A percentile compares a stretch with the other conserved stretches of the same genome.
These are phyloP conservation scores for Millerozyma miso DNA, from an alignment of 805 yeast species.

Conservation along the genomic window DNA sequence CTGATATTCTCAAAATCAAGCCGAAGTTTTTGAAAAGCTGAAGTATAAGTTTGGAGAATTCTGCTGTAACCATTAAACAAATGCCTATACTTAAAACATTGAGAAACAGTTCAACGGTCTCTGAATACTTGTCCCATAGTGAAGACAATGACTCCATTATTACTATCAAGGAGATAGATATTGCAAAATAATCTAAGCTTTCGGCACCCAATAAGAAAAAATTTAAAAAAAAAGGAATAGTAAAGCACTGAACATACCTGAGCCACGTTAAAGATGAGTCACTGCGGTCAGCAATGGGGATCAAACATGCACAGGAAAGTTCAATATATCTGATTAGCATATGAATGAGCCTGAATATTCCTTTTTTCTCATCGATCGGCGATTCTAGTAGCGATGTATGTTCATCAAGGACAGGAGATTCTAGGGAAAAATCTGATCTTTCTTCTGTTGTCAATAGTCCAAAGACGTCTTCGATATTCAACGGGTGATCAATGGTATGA, in stretches of 20 bases:
- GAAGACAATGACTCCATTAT: slow-evolving; percentile 2
- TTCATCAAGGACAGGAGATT: not conserved
- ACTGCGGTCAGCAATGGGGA: slow-evolving; percentile 1
- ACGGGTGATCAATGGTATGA: slow-evolving; percentile 9
- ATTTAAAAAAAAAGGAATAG: slow-evolving; percentile 9
- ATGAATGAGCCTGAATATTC: not conserved
- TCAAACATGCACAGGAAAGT: slow-evolving; percentile 1
- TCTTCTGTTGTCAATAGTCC: slow-evolving; percentile 17
- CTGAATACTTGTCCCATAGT: not conserved
- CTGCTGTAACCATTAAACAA: slow-evolving; percentile 24
- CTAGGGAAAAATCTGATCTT: not conserved
- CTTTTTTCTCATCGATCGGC: slow-evolving; percentile 2
- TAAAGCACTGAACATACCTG: not conserved
- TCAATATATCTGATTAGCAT: slow-evolving; percentile 3
- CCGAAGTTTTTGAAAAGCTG: slow-evolving; percentile 42
- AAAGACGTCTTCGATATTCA: slow-evolving; percentile 21
- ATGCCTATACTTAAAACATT: slow-evolving; percentile 18
- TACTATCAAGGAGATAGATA: slow-evolving; percentile 3
- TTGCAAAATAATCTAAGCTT: slow-evolving; percentile 6
- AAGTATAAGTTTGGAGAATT: slow-evolving; percentile 21
- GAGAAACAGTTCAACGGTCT: slow-evolving; percentile 3
- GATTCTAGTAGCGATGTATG: not conserved
- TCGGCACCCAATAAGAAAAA: slow-evolving; percentile 14
- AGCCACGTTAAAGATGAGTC: not conserved
- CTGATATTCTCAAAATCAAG: slow-evolving; percentile 38